A percentile compares a stretch with the other conserved stretches of the same genome.
phyloP scores from a whole-genome alignment of 2,329 filamentous ascomycete species.

The Madurella fahalii region DNA sequence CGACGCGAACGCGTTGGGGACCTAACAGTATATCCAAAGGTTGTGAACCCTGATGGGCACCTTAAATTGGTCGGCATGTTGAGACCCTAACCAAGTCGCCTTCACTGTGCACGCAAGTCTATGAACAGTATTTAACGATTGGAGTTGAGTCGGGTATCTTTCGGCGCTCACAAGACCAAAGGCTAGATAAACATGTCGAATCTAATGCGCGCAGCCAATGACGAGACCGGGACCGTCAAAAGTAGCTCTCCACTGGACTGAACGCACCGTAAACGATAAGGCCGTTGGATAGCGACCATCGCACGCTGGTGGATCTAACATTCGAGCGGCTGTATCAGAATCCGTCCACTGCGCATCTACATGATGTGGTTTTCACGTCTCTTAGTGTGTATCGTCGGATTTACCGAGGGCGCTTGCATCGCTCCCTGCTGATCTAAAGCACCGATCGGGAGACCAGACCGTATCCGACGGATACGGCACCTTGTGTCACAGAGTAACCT shows the following conservation, averaged over 20 bases:
- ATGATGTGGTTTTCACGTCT: neutral
- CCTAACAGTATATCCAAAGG: too few relatives aligned
- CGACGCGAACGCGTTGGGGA: too few relatives aligned
- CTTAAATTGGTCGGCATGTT: too few relatives aligned
- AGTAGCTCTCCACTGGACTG: neutral
- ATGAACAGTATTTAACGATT: neutral
- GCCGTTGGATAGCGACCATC: slow-evolving; percentile 25
- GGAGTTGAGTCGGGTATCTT: slow-evolving; percentile 14
- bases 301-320: slow-evolving; percentile 13
- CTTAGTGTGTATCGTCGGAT: slow-evolving; percentile 1
- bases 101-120: too few relatives aligned
- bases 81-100: too few relatives aligned
- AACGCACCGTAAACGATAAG: slow-evolving; percentile 17
- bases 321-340: slow-evolving; percentile 8
- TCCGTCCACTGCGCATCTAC: slow-evolving; percentile 3
- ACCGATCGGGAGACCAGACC: slow-evolving; percentile 4
- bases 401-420: slow-evolving; percentile 4
- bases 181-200: neutral
- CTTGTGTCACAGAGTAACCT: slow-evolving; percentile 27
- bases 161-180: neutral
- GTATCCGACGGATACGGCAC: neutral
- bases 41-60: too few relatives aligned
- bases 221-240: neutral
- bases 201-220: slow-evolving; percentile 12
- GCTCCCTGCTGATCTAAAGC: neutral